A percentile compares a stretch with the other conserved stretches of the same genome.
Evolutionary conservation across 176 grass and related monocot species (phyloP).

Genomic region (Luzula sylvatica): DNA sequence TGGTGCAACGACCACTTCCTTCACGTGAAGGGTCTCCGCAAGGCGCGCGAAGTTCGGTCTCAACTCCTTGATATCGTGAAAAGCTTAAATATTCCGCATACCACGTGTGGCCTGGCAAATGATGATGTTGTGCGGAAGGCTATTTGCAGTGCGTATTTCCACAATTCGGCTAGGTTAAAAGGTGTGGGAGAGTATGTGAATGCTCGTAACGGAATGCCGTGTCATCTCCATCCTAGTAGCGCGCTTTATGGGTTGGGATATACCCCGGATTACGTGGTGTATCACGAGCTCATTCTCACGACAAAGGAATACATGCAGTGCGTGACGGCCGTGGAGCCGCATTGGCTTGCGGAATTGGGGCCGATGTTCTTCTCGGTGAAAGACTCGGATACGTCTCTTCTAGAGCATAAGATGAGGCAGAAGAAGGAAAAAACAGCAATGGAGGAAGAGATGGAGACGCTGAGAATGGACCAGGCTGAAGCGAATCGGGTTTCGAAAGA

Average conservation of each 20-base stretch:
- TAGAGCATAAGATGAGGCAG: slow-evolving; percentile 88
- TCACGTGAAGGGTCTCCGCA: slow-evolving; percentile 88
- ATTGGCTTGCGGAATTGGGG: slow-evolving; percentile 87
- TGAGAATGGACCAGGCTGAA: slow-evolving; percentile 72
- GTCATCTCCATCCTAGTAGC: slow-evolving; percentile 88
- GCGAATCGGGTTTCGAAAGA: slow-evolving; percentile 34
- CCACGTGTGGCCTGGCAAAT: slow-evolving; percentile 71
- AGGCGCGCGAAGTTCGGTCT: slow-evolving; percentile 88
- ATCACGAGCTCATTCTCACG: slow-evolving; percentile 88
- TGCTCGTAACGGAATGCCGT: slow-evolving; percentile 91
- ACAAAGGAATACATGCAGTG: slow-evolving; percentile 99
- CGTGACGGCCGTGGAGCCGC: slow-evolving; percentile 77
- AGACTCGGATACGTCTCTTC: slow-evolving; percentile 68
- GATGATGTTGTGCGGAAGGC: slow-evolving; percentile 93
- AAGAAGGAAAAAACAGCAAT: slow-evolving; percentile 82
- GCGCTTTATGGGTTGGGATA: slow-evolving; percentile 84
- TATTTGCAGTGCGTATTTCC: slow-evolving; percentile 93
- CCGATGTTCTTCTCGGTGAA: slow-evolving; percentile 99
- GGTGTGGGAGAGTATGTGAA: slow-evolving; percentile 93
- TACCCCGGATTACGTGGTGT: slow-evolving; percentile 79
- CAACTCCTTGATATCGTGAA: slow-evolving; percentile 91
- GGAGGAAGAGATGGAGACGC: slow-evolving; percentile 96
- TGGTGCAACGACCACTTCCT: slow-evolving; percentile 98
- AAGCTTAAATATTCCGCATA: slow-evolving; percentile 68
- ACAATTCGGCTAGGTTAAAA: slow-evolving; percentile 81